Evolutionary conservation across 495 filamentous ascomycete genomes (phyloP).

Genomic region (Aspergillus olivimuriae): DNA sequence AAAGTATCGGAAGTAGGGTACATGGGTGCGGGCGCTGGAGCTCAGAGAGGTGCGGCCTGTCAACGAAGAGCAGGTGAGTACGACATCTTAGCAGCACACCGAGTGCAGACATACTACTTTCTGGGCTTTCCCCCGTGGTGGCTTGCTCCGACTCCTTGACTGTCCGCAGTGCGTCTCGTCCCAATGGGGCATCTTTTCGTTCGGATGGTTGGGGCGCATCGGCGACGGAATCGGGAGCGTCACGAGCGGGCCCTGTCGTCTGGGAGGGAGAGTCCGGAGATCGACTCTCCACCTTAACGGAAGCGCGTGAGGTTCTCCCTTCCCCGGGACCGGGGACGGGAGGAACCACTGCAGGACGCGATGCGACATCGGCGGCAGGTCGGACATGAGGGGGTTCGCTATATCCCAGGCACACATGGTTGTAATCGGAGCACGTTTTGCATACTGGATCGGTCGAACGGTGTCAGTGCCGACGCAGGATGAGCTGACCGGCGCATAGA

Average conservation of each 20-base stretch:
- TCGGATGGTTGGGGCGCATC: slow-evolving; percentile 12
- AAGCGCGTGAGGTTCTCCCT: slow-evolving; percentile 7
- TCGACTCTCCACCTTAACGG: slow-evolving; percentile 21
- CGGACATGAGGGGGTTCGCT: slow-evolving; percentile 53
- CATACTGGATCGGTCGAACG: slow-evolving; percentile 37
- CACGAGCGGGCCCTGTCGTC: slow-evolving; percentile 4
- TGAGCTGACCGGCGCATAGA: background rate
- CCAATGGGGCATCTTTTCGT: slow-evolving; percentile 14
- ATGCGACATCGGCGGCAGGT: slow-evolving; percentile 31
- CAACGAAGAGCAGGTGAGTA: slow-evolving; percentile 10
- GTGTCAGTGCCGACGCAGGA: no score
- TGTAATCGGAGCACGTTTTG: slow-evolving; percentile 69
- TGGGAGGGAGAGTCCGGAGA: slow-evolving; percentile 22
- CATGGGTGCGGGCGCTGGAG: slow-evolving; percentile 50
- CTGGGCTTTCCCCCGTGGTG: slow-evolving; percentile 27
- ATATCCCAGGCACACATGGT: slow-evolving; percentile 66
- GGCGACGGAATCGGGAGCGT: slow-evolving; percentile 14
- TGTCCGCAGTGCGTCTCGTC: slow-evolving; percentile 16
- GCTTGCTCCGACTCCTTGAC: slow-evolving; percentile 30
- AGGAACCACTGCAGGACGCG: slow-evolving; percentile 19
- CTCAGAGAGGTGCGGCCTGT: slow-evolving; percentile 37
- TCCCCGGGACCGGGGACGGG: slow-evolving; percentile 18
- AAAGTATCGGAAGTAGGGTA: slow-evolving; percentile 84
- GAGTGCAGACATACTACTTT: slow-evolving; percentile 30
- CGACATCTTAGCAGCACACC: background rate